Evolutionary conservation across 2,329 filamentous ascomycete species (phyloP), one percentile per base, ranked within the genome.

Genomic region (Torrubiella hemipterigena): DNA sequence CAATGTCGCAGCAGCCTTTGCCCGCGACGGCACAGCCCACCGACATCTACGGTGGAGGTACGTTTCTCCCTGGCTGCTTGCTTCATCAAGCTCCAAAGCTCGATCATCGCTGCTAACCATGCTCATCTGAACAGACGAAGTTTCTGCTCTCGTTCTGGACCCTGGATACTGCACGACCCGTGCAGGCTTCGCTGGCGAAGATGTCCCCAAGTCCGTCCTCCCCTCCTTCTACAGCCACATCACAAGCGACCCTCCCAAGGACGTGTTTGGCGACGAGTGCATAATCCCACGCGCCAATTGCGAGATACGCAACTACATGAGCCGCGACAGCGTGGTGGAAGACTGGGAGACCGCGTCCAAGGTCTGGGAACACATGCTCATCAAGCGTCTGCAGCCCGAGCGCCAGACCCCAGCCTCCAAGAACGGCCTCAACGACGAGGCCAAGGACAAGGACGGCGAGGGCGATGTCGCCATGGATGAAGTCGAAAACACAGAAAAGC

Each of bases 121-220:
- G 27, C 24, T 35, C 32, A 19, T 30, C 40, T 31, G 32, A 36
- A 35, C 47, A 94, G 91, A 98, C 66, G 91, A 98, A 65, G 87
- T 98, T 42, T 93, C 87, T 21, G 93, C 93, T 31, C 81, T 98
- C 45, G 84, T 98, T 22, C 83, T 98, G 51, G 91, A 98, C 52
- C 83, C 91, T 4, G 91, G 93, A 39, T 95, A 86, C 62, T 84
- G 82, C 50, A 80, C 77, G 44, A 87, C 83, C 24, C 86, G 93
- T 58, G 91, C 87, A 37, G 91, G 91, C 36, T 98, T 96, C 51
- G 93, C 93, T 10, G 91, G 93, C 51, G 93, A 98, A 71, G 91
- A 98, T 60, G 81, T 86, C 1, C 91, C 91, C 45, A 96, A 96
- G 64, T 86, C 84, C 18, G 77, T 96, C 35, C 71, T 93, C 36